A percentile compares a stretch with the other conserved stretches of the same genome.
Evolutionary conservation across 352 stramenopile genomes (phyloP).

Genomic region (Pythium scleroteichum): DNA sequence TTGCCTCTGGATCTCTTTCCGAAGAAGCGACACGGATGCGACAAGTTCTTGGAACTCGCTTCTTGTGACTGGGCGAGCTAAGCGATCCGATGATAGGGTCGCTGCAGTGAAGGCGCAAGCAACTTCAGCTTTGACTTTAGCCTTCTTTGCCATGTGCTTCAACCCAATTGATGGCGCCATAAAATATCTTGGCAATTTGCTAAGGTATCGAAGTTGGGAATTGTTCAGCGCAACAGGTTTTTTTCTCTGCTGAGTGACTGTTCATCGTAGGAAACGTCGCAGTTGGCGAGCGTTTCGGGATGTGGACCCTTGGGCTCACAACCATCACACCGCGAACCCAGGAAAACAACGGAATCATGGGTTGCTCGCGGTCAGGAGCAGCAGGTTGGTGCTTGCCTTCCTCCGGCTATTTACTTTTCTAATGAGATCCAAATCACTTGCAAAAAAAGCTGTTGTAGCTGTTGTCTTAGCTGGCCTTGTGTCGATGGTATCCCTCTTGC

Average conservation of each 20-base stretch:
- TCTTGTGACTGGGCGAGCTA: slow-evolving; percentile 48
- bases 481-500: slow-evolving; percentile 38
- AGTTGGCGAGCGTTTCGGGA: slow-evolving; percentile 3
- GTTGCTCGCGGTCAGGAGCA: slow-evolving; percentile 48
- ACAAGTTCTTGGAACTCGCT: slow-evolving; percentile 66
- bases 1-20: slow-evolving; percentile 45
- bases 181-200: too few relatives aligned
- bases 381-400: slow-evolving; percentile 28
- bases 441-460: slow-evolving; percentile 33
- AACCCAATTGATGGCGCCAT: not conserved
- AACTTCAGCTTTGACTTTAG: slow-evolving; percentile 10
- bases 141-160: slow-evolving; percentile 19
- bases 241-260: too few relatives aligned
- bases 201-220: too few relatives aligned
- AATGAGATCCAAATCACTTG: not conserved
- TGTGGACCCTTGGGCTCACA: too few relatives aligned
- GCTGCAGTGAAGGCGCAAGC: slow-evolving; percentile 2
- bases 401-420: not conserved
- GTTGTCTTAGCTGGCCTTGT: slow-evolving; percentile 37
- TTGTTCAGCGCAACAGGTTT: too few relatives aligned
- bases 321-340: not conserved
- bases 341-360: slow-evolving; percentile 29
- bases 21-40: slow-evolving; percentile 40
- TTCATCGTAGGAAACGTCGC: slow-evolving; percentile 8
- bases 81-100: slow-evolving; percentile 19